Conservation (phyloP, 208 protist species). For the Trypanosomatidae sp. region DNA sequence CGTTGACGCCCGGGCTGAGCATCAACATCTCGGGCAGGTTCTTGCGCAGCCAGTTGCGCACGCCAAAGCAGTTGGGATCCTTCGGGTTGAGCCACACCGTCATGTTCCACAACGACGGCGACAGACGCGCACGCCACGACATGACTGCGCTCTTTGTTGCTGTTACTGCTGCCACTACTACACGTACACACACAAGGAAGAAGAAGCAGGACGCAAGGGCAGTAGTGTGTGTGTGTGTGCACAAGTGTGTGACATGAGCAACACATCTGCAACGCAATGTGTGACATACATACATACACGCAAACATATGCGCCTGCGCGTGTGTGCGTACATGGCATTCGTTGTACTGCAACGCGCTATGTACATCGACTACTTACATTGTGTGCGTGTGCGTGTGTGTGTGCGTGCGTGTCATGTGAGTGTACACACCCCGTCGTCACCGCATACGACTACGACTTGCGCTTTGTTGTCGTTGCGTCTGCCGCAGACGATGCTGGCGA, state of each 20-base stretch:
- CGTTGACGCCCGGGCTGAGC: slow-evolving; percentile 81
- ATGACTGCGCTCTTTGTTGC: slow-evolving; percentile 13
- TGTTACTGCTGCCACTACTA: neutral
- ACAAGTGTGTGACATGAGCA: slow-evolving; percentile 2
- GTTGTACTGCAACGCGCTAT: no score
- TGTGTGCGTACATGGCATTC: no score
- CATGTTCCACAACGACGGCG: slow-evolving; percentile 65
- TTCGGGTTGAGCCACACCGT: slow-evolving; percentile 88
- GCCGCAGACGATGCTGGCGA: no score
- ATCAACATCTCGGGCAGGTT: slow-evolving; percentile 86
- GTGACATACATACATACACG: no score
- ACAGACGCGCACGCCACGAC: slow-evolving; percentile 86
- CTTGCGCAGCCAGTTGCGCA: slow-evolving; percentile 86
- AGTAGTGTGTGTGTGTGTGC: neutral
- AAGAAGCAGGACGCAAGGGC: neutral
- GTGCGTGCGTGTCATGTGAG: no score
- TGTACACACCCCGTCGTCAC: no score
- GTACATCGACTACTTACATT: no score
- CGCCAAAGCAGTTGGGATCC: slow-evolving; percentile 86
- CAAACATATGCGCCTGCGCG: no score
- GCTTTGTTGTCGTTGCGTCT: no score
- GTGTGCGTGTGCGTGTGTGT: no score
- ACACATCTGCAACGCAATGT: no score
- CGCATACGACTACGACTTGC: no score
- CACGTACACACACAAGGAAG: neutral